Evolutionary conservation across 352 stramenopile genomes (phyloP).

Genomic region (Paralagenidium karlingii): DNA sequence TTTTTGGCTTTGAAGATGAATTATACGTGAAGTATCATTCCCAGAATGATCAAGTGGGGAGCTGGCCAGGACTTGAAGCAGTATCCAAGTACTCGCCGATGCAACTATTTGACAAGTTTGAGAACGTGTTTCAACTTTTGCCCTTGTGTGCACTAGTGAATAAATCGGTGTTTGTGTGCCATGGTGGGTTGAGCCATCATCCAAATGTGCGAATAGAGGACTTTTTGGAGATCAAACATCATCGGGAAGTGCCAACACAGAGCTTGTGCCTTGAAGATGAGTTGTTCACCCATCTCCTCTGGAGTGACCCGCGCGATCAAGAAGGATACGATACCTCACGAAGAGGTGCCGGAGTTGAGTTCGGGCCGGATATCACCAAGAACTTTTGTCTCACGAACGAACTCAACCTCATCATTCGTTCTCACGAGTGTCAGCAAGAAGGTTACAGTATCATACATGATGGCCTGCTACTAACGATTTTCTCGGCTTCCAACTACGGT

Average conservation of each 20-base stretch:
- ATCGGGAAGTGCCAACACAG: slow-evolving; percentile 81
- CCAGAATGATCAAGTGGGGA: slow-evolving; percentile 59
- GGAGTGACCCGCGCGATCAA: slow-evolving; percentile 78
- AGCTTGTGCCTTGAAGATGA: slow-evolving; percentile 65
- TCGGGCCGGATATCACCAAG: slow-evolving; percentile 87
- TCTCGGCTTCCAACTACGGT: slow-evolving; percentile 88
- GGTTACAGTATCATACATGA: slow-evolving; percentile 85
- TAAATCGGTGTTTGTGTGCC: slow-evolving; percentile 84
- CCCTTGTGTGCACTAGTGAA: slow-evolving; percentile 88
- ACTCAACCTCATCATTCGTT: slow-evolving; percentile 86
- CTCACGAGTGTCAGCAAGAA: slow-evolving; percentile 87
- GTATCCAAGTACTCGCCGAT: slow-evolving; percentile 59
- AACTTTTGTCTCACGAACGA: slow-evolving; percentile 80
- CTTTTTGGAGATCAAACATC: slow-evolving; percentile 68
- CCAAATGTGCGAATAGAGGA: slow-evolving; percentile 83
- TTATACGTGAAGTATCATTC: slow-evolving; percentile 71
- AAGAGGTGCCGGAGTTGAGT: slow-evolving; percentile 86
- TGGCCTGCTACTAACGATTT: slow-evolving; percentile 80
- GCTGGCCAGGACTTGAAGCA: slow-evolving; percentile 37
- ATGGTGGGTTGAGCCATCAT: slow-evolving; percentile 85
- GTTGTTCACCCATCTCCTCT: slow-evolving; percentile 86
- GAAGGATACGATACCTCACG: slow-evolving; percentile 50
- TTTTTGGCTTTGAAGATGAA: slow-evolving; percentile 82
- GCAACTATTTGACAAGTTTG: slow-evolving; percentile 75
- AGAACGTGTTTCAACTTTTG: slow-evolving; percentile 78